phyloP scores from a whole-genome alignment of 345 rosid species.

The Dipteronia sinensis region DNA sequence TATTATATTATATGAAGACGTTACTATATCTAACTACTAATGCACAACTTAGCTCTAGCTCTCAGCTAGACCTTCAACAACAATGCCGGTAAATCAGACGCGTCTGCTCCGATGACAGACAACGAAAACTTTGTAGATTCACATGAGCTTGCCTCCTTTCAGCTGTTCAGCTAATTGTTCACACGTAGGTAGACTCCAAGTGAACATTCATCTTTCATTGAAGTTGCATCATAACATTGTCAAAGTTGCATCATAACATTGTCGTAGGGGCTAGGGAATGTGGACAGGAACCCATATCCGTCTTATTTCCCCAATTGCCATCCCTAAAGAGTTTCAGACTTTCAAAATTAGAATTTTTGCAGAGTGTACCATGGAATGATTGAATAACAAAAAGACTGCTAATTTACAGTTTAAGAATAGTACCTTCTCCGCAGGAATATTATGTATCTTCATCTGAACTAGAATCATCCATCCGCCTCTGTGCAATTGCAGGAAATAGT shows the following conservation, averaged over 20 bases:
- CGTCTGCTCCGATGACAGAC: neutral
- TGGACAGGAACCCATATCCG: too few species aligned
- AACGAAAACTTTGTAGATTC: neutral
- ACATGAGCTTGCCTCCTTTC: neutral
- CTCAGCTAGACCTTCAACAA: neutral
- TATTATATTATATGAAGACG: neutral
- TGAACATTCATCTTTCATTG: neutral
- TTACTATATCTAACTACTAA: conserved; percentile 12
- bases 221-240: neutral
- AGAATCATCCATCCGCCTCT: conserved; percentile 50
- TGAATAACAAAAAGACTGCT: neutral
- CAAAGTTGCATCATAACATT: neutral
- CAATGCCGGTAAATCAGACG: neutral
- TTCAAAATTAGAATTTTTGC: conserved; percentile 5
- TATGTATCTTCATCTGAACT: conserved; percentile 60
- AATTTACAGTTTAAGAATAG: conserved; percentile 9
- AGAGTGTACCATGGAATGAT: neutral
- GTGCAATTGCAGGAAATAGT: conserved; percentile 79
- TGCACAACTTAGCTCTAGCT: conserved; percentile 23
- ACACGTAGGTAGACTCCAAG: neutral
- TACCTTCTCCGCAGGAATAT: conserved; percentile 17
- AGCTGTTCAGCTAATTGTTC: too few species aligned
- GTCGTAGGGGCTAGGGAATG: too few species aligned
- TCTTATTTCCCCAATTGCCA: too few species aligned
- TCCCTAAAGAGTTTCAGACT: neutral